Conservation (phyloP, 805 yeast genomes). For the Metschnikowia orientalis region DNA sequence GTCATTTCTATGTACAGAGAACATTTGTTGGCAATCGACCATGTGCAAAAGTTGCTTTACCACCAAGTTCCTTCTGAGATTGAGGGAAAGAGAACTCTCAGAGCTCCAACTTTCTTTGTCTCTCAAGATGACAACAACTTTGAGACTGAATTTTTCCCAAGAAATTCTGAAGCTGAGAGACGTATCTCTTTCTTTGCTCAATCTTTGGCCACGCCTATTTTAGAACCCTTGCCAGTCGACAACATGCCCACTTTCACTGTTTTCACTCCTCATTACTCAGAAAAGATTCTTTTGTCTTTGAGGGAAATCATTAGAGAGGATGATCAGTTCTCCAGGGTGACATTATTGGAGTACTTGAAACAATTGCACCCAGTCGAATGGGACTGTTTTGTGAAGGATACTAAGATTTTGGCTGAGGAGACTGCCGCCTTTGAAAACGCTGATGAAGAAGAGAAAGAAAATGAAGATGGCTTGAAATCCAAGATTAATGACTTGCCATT, state of each 20-base stretch:
- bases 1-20: constrained; percentile 99
- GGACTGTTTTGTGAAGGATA: constrained; percentile 54
- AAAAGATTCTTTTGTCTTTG: constrained; percentile 70
- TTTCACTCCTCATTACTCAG: constrained; percentile 81
- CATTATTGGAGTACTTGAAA: constrained; percentile 52
- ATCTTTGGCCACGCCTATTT: constrained; percentile 96
- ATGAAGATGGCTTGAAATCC: constrained; percentile 65
- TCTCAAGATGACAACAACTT: constrained; percentile 95
- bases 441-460: constrained; percentile 37
- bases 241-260: constrained; percentile 99
- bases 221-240: constrained; percentile 98
- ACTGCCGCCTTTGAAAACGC: constrained; percentile 74
- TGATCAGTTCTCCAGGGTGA: constrained; percentile 54
- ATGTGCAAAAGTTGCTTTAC: constrained; percentile 93
- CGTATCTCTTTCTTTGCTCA: constrained; percentile 99
- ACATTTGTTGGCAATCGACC: constrained; percentile 95
- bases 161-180: constrained; percentile 97
- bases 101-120: constrained; percentile 98
- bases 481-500: constrained; percentile 61
- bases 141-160: constrained; percentile 95
- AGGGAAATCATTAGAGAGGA: constrained; percentile 77
- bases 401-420: constrained; percentile 51
- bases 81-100: constrained; percentile 96
- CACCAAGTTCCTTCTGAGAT: constrained; percentile 98
- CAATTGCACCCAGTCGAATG: constrained; percentile 54